These are phyloP conservation scores for Musa acuminata DNA, from an alignment of 176 grass and related monocot species.

Conservation along the genomic window DNA sequence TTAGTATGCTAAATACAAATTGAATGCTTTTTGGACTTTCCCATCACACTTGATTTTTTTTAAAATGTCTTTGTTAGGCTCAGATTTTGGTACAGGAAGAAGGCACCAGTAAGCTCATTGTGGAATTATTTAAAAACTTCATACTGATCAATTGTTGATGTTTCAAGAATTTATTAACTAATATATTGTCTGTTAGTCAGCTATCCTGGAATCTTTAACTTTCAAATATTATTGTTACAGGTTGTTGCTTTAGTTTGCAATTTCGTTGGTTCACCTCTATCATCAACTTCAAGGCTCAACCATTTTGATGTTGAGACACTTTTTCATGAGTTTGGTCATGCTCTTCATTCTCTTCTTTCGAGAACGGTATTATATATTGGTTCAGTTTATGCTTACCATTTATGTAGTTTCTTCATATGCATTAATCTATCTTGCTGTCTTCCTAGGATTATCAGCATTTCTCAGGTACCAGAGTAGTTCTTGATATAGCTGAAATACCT, in stretches of 20 bases:
- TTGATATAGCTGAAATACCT: conserved; percentile 88
- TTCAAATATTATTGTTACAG: conserved; percentile 33
- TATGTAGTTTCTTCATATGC: background rate
- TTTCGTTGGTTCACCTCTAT: conserved; percentile 50
- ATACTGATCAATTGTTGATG: too few species aligned
- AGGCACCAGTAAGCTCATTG: too few species aligned
- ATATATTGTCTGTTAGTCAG: conserved; percentile 3
- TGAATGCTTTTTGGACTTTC: too few species aligned
- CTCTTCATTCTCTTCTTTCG: conserved; percentile 92
- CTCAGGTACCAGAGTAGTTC: conserved; percentile 89
- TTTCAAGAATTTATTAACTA: too few species aligned
- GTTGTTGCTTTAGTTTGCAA: conserved; percentile 87
- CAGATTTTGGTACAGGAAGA: too few species aligned
- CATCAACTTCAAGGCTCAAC: conserved; percentile 54
- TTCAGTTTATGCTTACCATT: conserved; percentile 1
- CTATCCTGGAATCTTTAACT: conserved; percentile 7
- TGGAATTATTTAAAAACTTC: too few species aligned
- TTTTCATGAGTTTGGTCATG: conserved; percentile 97
- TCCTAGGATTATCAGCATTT: conserved; percentile 98
- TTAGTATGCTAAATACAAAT: too few species aligned
- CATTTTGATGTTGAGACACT: conserved; percentile 86
- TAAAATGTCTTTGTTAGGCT: too few species aligned
- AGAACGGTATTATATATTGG: conserved; percentile 58
- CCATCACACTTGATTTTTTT: too few species aligned
- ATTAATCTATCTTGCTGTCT: conserved; percentile 15